Evolutionary conservation across 192 early-diverging fungal genomes (phyloP), one percentile per base, ranked within the genome.

Genomic region (Helicostylum pulchrum): DNA sequence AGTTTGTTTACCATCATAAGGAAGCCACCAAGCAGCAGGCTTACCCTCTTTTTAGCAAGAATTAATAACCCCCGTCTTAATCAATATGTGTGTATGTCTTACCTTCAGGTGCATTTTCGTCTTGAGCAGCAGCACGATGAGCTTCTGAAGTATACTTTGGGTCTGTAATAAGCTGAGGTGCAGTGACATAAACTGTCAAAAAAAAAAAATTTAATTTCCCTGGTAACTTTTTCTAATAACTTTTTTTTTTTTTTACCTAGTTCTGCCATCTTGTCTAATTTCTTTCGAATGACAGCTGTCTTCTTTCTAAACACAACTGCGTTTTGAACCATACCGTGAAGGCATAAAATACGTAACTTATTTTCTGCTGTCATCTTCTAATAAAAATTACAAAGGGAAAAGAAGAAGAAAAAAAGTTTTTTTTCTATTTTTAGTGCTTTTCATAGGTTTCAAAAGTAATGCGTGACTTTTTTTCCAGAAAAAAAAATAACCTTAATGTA

Each of bases 271-370:
- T 73, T 76, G 51, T 79, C 81, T 32, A 80, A 61, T 15, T 71
- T 67, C 42, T 79, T 80, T 42, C 82, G 72, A 34, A 83, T 73
- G 31, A 75, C 79, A 1, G 77, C 77, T 4, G 79, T 81, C 70
- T 83, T 83, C 49, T 83, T 83, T 14, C 74, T 65, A 64, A 83
- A 83, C 2, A 76, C 66, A 3, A 67, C 43, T 0, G 68, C 75
- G 43, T 83, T 81, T 65, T 83, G 82, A 39, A 75, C 74, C 62
- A 81, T 79, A 3, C 82, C 82, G 45, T 83, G 82, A 6, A 83
- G 68, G 51, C 79, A 80, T 34, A 83, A 75, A 21, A 83, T 83
- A 43, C 78, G 76, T 26, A 82, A 67, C 43, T 73, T 73, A 4
- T 44, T 53, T 19, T 26, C 30, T 19, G 61, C 30, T 14, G 31